Percentiles rank a stretch among this genome's conserved stretches.
These are phyloP conservation scores for Solanum habrochaites DNA, from an alignment of 257 asterid genomes.

Conservation along the genomic window DNA sequence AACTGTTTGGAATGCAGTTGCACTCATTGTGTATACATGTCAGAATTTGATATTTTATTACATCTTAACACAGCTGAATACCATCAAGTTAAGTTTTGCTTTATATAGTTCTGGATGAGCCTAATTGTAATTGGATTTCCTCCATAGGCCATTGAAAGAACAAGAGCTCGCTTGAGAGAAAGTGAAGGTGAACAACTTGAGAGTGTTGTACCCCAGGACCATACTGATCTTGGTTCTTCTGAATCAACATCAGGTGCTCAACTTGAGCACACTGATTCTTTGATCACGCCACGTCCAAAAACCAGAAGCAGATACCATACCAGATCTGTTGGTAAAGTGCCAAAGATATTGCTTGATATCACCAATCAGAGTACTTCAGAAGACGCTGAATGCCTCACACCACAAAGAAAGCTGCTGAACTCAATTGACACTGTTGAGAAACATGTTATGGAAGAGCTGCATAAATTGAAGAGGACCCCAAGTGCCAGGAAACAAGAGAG, in stretches of 20 bases:
- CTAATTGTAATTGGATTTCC: neutral
- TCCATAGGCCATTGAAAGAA: constrained; percentile 52
- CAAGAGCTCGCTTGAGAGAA: constrained; percentile 38
- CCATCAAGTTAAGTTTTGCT: neutral
- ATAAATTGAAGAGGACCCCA: constrained; percentile 54
- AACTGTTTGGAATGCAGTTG: neutral
- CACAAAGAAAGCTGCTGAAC: constrained; percentile 56
- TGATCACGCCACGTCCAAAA: constrained; percentile 33
- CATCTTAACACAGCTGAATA: neutral
- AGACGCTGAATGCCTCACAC: constrained; percentile 39
- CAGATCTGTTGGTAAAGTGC: constrained; percentile 46
- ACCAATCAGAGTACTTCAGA: constrained; percentile 20
- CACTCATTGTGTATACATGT: neutral
- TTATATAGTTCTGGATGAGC: neutral
- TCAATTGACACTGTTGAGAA: constrained; percentile 60
- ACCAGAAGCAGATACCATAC: constrained; percentile 13
- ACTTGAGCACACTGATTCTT: constrained; percentile 36
- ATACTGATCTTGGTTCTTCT: constrained; percentile 25
- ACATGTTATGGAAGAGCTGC: constrained; percentile 63
- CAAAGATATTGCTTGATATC: constrained; percentile 58
- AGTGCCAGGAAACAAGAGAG: constrained; percentile 51
- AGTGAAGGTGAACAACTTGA: constrained; percentile 39
- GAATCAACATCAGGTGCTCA: constrained; percentile 43
- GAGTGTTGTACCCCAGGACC: constrained; percentile 39
- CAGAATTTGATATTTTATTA: neutral